Evolutionary conservation across 2,329 filamentous ascomycete species (phyloP).

Genomic region (Cryoendolithus antarcticus): DNA sequence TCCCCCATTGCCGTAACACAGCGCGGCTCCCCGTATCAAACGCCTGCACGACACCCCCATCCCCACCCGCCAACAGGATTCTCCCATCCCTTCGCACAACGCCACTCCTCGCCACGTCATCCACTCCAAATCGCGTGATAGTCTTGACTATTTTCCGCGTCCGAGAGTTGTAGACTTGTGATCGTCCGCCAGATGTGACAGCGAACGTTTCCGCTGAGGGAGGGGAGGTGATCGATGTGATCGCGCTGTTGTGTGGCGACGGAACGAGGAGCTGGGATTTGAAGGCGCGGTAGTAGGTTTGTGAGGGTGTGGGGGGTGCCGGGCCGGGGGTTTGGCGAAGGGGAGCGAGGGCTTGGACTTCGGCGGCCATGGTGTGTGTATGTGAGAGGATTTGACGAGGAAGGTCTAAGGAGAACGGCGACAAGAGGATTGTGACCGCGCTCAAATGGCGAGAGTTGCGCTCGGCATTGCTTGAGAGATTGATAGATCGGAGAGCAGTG

Average conservation of each 20-base stretch:
- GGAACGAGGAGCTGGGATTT: conserved; percentile 82
- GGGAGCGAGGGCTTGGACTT: conserved; percentile 67
- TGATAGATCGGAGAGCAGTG: too few relatives aligned
- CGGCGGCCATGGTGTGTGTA: conserved; percentile 57
- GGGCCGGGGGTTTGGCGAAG: conserved; percentile 75
- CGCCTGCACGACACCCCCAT: conserved; percentile 83
- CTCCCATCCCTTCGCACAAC: conserved; percentile 81
- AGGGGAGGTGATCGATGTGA: conserved; percentile 61
- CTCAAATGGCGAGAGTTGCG: too few relatives aligned
- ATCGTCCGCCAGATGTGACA: conserved; percentile 83
- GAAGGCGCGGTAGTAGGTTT: conserved; percentile 93
- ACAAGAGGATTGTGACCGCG: too few relatives aligned
- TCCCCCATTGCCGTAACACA: conserved; percentile 85
- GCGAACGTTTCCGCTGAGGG: conserved; percentile 59
- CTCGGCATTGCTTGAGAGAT: too few relatives aligned
- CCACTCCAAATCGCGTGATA: conserved; percentile 67
- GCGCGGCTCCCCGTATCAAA: conserved; percentile 84
- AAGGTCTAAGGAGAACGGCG: too few relatives aligned
- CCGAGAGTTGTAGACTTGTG: conserved; percentile 87
- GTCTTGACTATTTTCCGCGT: conserved; percentile 88
- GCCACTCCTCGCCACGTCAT: conserved; percentile 78
- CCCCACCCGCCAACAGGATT: conserved; percentile 81
- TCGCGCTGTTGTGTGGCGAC: conserved; percentile 76
- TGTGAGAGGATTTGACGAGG: not conserved
- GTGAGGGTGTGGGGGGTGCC: conserved; percentile 75